Evolutionary conservation across 164 flowering plant species (phyloP).

Genomic region (Echeveria elegans): DNA sequence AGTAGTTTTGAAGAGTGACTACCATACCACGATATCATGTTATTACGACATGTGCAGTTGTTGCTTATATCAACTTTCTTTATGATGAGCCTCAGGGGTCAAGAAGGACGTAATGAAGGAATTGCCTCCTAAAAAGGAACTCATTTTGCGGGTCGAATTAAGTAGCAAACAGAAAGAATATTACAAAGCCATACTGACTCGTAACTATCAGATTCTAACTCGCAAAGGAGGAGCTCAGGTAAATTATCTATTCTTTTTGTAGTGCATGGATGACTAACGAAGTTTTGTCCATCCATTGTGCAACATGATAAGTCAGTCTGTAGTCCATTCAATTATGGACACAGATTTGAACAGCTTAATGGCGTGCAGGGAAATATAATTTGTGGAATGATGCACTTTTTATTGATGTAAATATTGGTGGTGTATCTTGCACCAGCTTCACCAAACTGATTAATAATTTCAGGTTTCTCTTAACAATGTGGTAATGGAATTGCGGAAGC

Average conservation of each 20-base stretch:
- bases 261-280: background rate
- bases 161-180: constrained; percentile 93
- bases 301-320: background rate
- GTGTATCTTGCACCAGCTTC: background rate
- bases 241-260: background rate
- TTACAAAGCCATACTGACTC: constrained; percentile 93
- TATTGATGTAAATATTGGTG: background rate
- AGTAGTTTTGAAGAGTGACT: background rate
- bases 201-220: constrained; percentile 80
- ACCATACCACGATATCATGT: background rate
- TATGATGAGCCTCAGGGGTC: constrained; percentile 42
- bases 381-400: background rate
- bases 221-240: constrained; percentile 91
- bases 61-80: background rate
- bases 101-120: constrained; percentile 98
- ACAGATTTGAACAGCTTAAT: background rate
- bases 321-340: background rate
- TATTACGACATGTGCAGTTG: background rate
- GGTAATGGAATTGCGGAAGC: constrained; percentile 96
- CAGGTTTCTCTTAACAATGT: constrained; percentile 96
- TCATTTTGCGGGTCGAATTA: constrained; percentile 88
- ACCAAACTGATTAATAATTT: constrained; percentile 7
- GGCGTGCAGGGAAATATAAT: background rate
- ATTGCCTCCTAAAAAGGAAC: constrained; percentile 96
- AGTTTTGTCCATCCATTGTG: background rate